Evolutionary conservation across 257 asterid genomes (phyloP), one percentile per base, ranked within the genome.

Genomic region (Agastache rugosa): DNA sequence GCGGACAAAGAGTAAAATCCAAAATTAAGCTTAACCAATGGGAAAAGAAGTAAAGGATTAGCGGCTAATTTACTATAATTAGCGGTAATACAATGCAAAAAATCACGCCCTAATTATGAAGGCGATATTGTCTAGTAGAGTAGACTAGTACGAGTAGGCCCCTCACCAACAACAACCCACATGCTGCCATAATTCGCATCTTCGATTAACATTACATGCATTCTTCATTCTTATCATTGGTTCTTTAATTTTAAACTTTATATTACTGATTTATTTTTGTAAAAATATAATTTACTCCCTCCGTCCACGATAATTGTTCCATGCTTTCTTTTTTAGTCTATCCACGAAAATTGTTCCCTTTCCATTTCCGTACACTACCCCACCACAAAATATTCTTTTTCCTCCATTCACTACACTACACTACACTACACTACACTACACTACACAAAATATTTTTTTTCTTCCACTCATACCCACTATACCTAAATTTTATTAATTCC

Each of bases 141-240:
- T 7, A 53, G 11, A 1, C 27, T 19, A 37, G 41, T 27, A 71
- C 17, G 19, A 64, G 5, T 25, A 74, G 74, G 14, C 71, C 75
- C 58, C 59, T 54, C 50, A 44, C 11, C 51, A 44, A 11, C 67
- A 70, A 47, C 63, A 67, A 50, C 37, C 48, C 77, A 81, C 73
- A 65, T 74, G 82, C 65, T 58, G 23, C 41, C 82, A 63, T 80
- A 75, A 74, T 75, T 71, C 75, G 42, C 17, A 64, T 65, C 22
- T 48, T 11, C 16, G 5, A 71, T 71, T 41, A 34, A 53, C 29
- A 25, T 25, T 25, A 31, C 61, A 19, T 77, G 53, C 42, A 48
- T 69, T 59, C 55, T 59, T 69, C 50, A 20, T 48, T 59, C 55
- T 27, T 74, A 9, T 74, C 15, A 77, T 70, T 73, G 71, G 48